Conservation (phyloP, 257 asterid genomes). For the Solanum clarkiae region DNA sequence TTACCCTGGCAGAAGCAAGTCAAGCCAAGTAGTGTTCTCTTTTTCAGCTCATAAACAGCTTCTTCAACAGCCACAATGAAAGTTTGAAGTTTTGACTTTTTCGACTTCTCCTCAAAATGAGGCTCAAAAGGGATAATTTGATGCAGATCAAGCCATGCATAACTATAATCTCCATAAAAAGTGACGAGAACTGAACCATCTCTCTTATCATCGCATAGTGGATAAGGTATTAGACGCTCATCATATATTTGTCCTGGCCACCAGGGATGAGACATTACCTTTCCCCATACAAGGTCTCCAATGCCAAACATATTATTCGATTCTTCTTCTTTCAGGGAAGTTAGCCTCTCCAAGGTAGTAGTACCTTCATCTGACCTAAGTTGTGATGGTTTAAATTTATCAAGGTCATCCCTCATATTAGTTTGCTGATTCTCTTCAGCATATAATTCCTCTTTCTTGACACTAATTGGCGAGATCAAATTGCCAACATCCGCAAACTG, state of each 20-base stretch:
- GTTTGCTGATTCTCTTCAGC: background rate
- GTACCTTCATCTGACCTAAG: background rate
- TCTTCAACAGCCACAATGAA: slow-evolving; percentile 4
- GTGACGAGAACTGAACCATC: slow-evolving; percentile 11
- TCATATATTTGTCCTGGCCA: slow-evolving; percentile 11
- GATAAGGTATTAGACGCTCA: slow-evolving; percentile 1
- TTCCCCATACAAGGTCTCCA: slow-evolving; percentile 17
- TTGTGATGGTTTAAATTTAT: background rate
- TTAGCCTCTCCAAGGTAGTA: slow-evolving; percentile 1
- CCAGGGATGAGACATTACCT: slow-evolving; percentile 11
- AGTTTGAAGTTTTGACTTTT: background rate
- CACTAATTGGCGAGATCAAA: background rate
- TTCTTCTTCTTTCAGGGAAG: background rate
- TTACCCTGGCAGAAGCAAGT: slow-evolving; percentile 8
- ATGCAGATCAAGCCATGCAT: slow-evolving; percentile 5
- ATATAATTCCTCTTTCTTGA: background rate
- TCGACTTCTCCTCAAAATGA: slow-evolving; percentile 1
- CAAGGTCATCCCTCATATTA: background rate
- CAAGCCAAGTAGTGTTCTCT: slow-evolving; percentile 10
- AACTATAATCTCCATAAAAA: slow-evolving; percentile 12
- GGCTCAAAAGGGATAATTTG: slow-evolving; percentile 5
- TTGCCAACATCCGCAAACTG: background rate
- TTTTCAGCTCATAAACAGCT: slow-evolving; percentile 1
- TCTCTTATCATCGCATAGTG: background rate
- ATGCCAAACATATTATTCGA: background rate